Conservation (phyloP, 768 basidiomycete genomes). For the Auricularia auricula-judae region DNA sequence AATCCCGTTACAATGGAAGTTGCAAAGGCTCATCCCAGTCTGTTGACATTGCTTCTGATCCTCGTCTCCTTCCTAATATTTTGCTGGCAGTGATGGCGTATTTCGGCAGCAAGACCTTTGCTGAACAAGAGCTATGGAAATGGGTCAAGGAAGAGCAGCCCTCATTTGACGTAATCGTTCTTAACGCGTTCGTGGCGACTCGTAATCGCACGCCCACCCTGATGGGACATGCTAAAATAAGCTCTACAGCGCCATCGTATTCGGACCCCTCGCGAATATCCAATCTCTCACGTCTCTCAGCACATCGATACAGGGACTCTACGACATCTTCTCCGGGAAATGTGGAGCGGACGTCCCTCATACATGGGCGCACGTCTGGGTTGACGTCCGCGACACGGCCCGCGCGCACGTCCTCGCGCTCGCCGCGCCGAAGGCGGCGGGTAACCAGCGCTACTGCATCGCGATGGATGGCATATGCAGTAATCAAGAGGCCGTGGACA, state of each 20-base stretch:
- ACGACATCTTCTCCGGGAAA: neutral
- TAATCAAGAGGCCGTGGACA: neutral
- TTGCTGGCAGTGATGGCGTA: neutral
- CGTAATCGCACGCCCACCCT: neutral
- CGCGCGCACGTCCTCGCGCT: constrained; percentile 2
- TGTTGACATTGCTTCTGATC: neutral
- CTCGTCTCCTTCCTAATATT: neutral
- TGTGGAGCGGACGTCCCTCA: neutral
- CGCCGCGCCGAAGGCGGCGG: neutral
- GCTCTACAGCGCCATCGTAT: neutral
- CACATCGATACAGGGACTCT: neutral
- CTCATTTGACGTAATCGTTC: neutral
- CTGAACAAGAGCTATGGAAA: neutral
- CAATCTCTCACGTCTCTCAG: neutral
- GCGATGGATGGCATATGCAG: neutral
- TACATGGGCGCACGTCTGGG: neutral
- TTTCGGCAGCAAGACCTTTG: constrained; percentile 1
- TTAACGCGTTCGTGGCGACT: neutral
- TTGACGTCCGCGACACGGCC: constrained; percentile 2
- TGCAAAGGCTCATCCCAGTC: neutral
- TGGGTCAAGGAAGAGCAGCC: neutral
- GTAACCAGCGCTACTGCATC: neutral
- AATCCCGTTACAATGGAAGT: neutral
- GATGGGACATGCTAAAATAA: neutral
- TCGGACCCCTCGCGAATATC: neutral